These are phyloP conservation scores for Neurospora sp. DNA, from an alignment of 495 filamentous ascomycete genomes.

Conservation along the genomic window DNA sequence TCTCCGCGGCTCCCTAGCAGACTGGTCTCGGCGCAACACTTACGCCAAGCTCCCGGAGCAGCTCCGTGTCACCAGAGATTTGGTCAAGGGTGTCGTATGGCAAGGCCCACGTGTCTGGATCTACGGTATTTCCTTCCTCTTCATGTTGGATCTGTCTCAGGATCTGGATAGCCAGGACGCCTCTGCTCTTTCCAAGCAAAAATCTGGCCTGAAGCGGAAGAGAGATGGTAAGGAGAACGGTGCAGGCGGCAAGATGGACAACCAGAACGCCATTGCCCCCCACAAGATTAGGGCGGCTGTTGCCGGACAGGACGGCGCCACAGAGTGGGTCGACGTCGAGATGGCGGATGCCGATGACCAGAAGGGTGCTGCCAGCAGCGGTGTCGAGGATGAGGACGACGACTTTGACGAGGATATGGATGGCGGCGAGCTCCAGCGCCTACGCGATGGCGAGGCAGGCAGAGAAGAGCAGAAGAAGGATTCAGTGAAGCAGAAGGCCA, in stretches of 20 bases:
- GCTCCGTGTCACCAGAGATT: constrained; percentile 60
- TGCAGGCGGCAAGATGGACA: constrained; percentile 50
- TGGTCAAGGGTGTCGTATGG: constrained; percentile 79
- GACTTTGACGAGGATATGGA: constrained; percentile 26
- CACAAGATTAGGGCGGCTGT: constrained; percentile 18
- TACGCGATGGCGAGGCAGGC: constrained; percentile 20
- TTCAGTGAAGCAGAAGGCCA: constrained; percentile 18
- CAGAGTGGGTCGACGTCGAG: constrained; percentile 27
- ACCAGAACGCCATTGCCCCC: constrained; percentile 28
- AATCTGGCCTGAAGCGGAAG: constrained; percentile 39
- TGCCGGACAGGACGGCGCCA: constrained; percentile 35
- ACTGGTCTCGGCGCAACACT: constrained; percentile 82
- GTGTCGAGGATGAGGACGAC: constrained; percentile 31
- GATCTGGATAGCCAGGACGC: constrained; percentile 46
- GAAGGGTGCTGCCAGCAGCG: constrained; percentile 27
- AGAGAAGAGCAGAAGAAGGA: constrained; percentile 11
- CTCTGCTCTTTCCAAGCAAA: constrained; percentile 12
- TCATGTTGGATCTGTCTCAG: constrained; percentile 79
- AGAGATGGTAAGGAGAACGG: constrained; percentile 41
- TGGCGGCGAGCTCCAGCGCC: constrained; percentile 30
- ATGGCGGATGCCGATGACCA: constrained; percentile 32
- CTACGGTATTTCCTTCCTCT: constrained; percentile 75
- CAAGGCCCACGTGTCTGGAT: constrained; percentile 73
- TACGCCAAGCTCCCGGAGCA: constrained; percentile 60
- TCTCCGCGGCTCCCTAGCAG: constrained; percentile 58